phyloP scores from a whole-genome alignment of 306 rosid species.

The Hylodesmum podocarpum region DNA sequence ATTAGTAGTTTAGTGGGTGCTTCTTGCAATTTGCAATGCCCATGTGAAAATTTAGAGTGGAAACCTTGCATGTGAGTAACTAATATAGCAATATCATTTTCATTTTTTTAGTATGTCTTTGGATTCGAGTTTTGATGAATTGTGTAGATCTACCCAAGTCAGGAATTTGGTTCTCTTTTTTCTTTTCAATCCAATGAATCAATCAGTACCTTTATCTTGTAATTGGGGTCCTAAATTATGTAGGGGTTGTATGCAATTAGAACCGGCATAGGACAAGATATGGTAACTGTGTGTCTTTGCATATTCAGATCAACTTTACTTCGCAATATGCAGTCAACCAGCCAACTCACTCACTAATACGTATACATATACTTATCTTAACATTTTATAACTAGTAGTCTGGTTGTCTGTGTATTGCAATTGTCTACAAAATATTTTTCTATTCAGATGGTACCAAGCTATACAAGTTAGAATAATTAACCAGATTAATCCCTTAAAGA shows the following conservation, averaged over 20 bases:
- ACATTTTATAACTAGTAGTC: too few relatives aligned
- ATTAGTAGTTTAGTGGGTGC: not conserved
- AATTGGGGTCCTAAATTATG: constrained; percentile 13
- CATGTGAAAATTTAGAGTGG: not conserved
- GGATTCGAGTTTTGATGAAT: not conserved
- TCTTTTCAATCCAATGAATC: not conserved
- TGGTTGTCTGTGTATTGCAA: too few relatives aligned
- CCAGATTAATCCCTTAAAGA: not conserved
- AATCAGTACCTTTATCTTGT: not conserved
- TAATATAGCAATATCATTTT: not conserved
- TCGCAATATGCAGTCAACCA: too few relatives aligned
- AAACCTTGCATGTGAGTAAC: not conserved
- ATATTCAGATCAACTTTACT: not conserved
- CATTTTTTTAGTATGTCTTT: not conserved
- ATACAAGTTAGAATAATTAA: not conserved
- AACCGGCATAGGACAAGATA: not conserved
- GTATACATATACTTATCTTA: too few relatives aligned
- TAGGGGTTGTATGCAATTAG: not conserved
- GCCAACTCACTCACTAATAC: too few relatives aligned
- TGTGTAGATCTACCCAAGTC: not conserved
- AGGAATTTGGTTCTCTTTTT: constrained; percentile 1
- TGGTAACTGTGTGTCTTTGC: not conserved
- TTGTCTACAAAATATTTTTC: too few relatives aligned
- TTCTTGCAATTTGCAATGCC: constrained; percentile 1
- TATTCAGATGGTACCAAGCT: not conserved